These are phyloP conservation scores for Xerocomellus chrysenteron DNA, from an alignment of 768 basidiomycete species.

Conservation along the genomic window DNA sequence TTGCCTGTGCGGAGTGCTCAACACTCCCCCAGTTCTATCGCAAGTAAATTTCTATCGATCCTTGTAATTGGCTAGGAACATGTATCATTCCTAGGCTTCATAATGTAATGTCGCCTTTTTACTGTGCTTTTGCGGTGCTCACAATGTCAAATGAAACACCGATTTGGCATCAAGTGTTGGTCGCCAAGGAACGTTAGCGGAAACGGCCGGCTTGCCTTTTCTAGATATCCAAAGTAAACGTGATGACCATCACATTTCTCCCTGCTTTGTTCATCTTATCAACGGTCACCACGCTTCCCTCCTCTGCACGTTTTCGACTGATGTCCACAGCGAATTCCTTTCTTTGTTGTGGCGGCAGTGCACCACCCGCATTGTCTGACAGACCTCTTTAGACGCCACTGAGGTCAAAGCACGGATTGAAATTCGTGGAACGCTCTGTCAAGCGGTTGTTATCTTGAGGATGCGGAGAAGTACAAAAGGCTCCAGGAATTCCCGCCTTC, in stretches of 20 bases:
- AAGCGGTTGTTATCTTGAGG: slow-evolving; percentile 8
- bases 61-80: slow-evolving; percentile 16
- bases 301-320: background rate
- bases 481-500: background rate
- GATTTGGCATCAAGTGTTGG: background rate
- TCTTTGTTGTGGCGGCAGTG: slow-evolving; percentile 17
- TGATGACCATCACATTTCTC: background rate
- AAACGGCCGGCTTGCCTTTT: slow-evolving; percentile 17
- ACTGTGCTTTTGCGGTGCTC: slow-evolving; percentile 13
- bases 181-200: slow-evolving; percentile 10
- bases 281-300: slow-evolving; percentile 4
- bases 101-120: slow-evolving; percentile 31
- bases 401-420: slow-evolving; percentile 17
- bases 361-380: slow-evolving; percentile 21
- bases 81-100: slow-evolving; percentile 19
- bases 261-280: slow-evolving; percentile 25
- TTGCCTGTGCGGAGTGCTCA: slow-evolving; percentile 15
- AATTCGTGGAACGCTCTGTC: slow-evolving; percentile 2
- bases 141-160: slow-evolving; percentile 16
- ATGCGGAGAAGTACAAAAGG: slow-evolving; percentile 20
- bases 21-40: slow-evolving; percentile 65
- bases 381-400: slow-evolving; percentile 7
- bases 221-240: slow-evolving; percentile 6
- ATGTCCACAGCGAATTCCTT: slow-evolving; percentile 8
- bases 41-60: slow-evolving; percentile 47